These are phyloP conservation scores for Aspergillus brasiliensis DNA, from an alignment of 2,329 filamentous ascomycete species.

Conservation along the genomic window DNA sequence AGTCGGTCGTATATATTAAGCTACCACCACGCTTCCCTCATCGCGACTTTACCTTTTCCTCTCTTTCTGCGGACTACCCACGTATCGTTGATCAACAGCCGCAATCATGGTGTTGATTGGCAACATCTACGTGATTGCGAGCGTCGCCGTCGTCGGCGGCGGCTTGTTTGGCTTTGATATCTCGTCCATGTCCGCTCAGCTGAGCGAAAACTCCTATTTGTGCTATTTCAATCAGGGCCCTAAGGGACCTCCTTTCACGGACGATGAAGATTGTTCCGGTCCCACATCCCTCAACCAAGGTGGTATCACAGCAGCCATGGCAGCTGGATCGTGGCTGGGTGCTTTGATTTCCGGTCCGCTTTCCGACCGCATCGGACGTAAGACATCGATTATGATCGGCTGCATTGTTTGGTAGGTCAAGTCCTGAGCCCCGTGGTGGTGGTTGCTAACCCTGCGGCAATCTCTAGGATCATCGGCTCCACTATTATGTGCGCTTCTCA, in stretches of 20 bases:
- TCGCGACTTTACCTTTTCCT: neutral
- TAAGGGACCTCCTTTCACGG: conserved; percentile 61
- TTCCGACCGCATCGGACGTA: conserved; percentile 58
- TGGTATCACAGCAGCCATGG: conserved; percentile 72
- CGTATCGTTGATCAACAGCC: neutral
- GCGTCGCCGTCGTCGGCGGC: conserved; percentile 50
- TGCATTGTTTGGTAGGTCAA: conserved; percentile 48
- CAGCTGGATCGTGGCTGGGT: conserved; percentile 69
- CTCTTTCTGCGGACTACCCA: neutral
- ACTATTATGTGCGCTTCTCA: conserved; percentile 63
- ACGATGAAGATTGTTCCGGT: conserved; percentile 46
- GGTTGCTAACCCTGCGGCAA: conserved; percentile 37
- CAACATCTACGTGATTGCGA: conserved; percentile 61
- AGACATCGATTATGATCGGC: conserved; percentile 54
- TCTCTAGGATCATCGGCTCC: conserved; percentile 53
- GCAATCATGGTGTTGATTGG: conserved; percentile 32
- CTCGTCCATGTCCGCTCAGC: conserved; percentile 39
- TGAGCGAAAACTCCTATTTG: conserved; percentile 56
- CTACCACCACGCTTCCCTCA: neutral
- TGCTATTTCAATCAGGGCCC: conserved; percentile 64
- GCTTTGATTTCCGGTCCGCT: conserved; percentile 58
- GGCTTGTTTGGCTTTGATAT: conserved; percentile 40
- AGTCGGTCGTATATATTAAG: neutral
- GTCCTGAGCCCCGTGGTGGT: conserved; percentile 57
- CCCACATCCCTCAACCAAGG: conserved; percentile 58